phyloP scores from a whole-genome alignment of 139 green algal genomes.

The Chlamydomonas sp. region DNA sequence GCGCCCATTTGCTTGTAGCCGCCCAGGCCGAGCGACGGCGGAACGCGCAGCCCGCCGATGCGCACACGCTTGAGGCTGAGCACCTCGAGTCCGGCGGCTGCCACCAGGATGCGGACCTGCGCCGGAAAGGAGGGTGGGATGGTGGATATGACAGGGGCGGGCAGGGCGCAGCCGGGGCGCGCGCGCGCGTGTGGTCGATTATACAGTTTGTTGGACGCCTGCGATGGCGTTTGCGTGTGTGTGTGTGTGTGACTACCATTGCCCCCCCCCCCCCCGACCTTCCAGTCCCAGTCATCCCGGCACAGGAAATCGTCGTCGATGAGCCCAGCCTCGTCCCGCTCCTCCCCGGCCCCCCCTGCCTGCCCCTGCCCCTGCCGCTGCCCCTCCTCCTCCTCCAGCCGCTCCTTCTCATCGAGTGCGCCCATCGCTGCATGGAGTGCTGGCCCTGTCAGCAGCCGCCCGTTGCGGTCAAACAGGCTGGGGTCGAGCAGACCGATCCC shows the following conservation, averaged over 20 bases:
- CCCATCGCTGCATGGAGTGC: no score
- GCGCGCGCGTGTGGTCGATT: no score
- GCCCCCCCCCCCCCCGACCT: constrained; percentile 3
- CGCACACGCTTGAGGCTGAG: constrained; percentile 64
- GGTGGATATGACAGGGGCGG: no score
- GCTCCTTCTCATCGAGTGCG: no score
- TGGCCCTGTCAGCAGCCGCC: no score
- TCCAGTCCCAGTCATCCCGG: constrained; percentile 20
- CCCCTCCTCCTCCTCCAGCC: neutral
- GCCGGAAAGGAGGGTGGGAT: neutral
- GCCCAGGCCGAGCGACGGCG: constrained; percentile 49
- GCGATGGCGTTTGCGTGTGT: no score
- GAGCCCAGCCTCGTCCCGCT: neutral
- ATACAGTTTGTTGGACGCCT: no score
- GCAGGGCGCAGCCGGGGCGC: neutral
- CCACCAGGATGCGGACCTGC: constrained; percentile 68
- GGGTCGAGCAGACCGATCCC: no score
- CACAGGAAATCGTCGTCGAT: neutral
- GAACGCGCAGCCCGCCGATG: constrained; percentile 73
- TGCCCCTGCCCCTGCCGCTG: neutral
- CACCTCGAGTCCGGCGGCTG: constrained; percentile 62
- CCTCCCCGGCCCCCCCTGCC: neutral
- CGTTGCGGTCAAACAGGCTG: no score
- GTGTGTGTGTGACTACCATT: neutral
- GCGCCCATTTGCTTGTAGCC: constrained; percentile 26